These are phyloP conservation scores for Leishmania lainsoni DNA, from an alignment of 208 protist species.

Conservation along the genomic window DNA sequence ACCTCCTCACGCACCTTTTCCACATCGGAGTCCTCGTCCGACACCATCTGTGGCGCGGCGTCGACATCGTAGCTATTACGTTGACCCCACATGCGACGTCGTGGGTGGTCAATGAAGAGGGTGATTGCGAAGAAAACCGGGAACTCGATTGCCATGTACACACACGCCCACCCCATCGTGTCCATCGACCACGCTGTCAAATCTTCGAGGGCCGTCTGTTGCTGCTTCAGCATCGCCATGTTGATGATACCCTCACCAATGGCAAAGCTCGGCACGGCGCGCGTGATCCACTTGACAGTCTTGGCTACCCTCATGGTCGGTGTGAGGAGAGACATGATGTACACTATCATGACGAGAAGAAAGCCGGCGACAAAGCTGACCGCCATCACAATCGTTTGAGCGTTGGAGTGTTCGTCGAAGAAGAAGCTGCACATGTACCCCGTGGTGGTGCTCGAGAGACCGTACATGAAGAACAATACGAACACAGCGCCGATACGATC, in stretches of 20 bases:
- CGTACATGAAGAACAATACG: slow-evolving; percentile 51
- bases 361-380: slow-evolving; percentile 69
- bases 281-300: slow-evolving; percentile 39
- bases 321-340: slow-evolving; percentile 28
- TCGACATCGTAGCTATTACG: slow-evolving; percentile 26
- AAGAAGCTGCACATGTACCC: slow-evolving; percentile 60
- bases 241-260: slow-evolving; percentile 69
- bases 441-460: slow-evolving; percentile 32
- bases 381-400: slow-evolving; percentile 53
- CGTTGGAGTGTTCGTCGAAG: slow-evolving; percentile 59
- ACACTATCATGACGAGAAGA: slow-evolving; percentile 51
- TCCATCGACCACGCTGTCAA: slow-evolving; percentile 33
- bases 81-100: slow-evolving; percentile 21
- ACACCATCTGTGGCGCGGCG: slow-evolving; percentile 19
- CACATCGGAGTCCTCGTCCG: slow-evolving; percentile 53
- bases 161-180: slow-evolving; percentile 28
- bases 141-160: slow-evolving; percentile 57
- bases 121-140: slow-evolving; percentile 43
- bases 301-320: slow-evolving; percentile 24
- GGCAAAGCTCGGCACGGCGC: slow-evolving; percentile 55
- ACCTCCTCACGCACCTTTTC: slow-evolving; percentile 44
- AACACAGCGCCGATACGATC: slow-evolving; percentile 32
- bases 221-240: slow-evolving; percentile 35
- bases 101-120: slow-evolving; percentile 49
- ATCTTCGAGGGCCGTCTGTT: slow-evolving; percentile 20